These are phyloP conservation scores for Cyathus striatus DNA, from an alignment of 768 basidiomycete species.

Conservation along the genomic window DNA sequence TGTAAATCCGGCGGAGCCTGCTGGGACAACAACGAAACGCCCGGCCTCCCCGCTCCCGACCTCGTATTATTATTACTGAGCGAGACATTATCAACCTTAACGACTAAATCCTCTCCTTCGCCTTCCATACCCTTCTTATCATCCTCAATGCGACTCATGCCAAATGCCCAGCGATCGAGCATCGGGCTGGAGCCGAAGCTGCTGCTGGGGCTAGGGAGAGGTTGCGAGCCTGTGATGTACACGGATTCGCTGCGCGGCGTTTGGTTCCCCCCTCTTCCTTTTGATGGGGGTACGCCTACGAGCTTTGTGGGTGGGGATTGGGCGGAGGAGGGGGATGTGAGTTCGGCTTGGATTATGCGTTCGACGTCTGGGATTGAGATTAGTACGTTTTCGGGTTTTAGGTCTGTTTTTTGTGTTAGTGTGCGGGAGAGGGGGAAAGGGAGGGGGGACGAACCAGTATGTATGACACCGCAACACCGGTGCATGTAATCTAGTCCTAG, in stretches of 20 bases:
- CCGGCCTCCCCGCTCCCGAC: slow-evolving; percentile 25
- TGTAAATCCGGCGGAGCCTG: no score
- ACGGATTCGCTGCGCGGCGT: slow-evolving; percentile 78
- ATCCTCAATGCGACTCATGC: slow-evolving; percentile 83
- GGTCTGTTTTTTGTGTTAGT: slow-evolving; percentile 41
- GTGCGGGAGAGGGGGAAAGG: neutral
- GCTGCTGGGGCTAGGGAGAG: slow-evolving; percentile 81
- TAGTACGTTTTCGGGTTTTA: slow-evolving; percentile 97
- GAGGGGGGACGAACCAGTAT: slow-evolving; percentile 60
- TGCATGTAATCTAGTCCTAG: slow-evolving; percentile 98
- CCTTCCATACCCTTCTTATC: slow-evolving; percentile 19
- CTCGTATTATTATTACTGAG: slow-evolving; percentile 26
- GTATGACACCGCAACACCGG: slow-evolving; percentile 93
- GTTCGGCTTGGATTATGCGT: slow-evolving; percentile 80
- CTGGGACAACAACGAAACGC: slow-evolving; percentile 72
- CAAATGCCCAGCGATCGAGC: slow-evolving; percentile 86
- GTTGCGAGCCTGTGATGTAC: slow-evolving; percentile 90
- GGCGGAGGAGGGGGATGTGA: slow-evolving; percentile 39
- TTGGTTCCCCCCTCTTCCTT: slow-evolving; percentile 93
- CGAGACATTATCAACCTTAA: slow-evolving; percentile 34
- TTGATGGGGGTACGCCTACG: slow-evolving; percentile 89
- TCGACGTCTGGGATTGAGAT: slow-evolving; percentile 98
- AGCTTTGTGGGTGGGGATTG: slow-evolving; percentile 57
- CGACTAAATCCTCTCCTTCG: slow-evolving; percentile 20
- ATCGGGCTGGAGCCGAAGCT: slow-evolving; percentile 63